phyloP scores from a whole-genome alignment of 345 rosid genomes.

The Nephelium lappaceum region DNA sequence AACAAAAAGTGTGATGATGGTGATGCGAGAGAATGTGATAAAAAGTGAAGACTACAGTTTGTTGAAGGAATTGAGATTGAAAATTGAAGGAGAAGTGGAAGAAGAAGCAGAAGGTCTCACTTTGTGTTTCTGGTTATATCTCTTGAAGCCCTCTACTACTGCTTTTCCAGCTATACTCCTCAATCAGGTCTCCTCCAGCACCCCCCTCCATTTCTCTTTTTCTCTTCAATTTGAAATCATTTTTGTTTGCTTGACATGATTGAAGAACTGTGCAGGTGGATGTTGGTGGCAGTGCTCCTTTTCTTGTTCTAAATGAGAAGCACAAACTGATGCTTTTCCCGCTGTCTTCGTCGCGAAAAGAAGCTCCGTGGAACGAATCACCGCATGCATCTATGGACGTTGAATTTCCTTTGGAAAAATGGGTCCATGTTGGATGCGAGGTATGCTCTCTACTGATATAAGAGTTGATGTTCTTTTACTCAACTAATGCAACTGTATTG shows the following conservation, averaged over 20 bases:
- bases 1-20: constrained; percentile 30
- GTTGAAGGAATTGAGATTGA: constrained; percentile 51
- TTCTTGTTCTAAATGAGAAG: constrained; percentile 64
- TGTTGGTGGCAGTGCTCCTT: constrained; percentile 51
- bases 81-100: constrained; percentile 41
- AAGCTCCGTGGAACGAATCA: constrained; percentile 46
- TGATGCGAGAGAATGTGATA: constrained; percentile 46
- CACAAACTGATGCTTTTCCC: constrained; percentile 64
- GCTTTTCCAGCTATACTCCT: constrained; percentile 53
- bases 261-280: constrained; percentile 44
- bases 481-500: neutral
- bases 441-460: constrained; percentile 29
- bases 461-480: neutral
- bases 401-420: constrained; percentile 59
- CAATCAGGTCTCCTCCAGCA: constrained; percentile 74
- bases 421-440: constrained; percentile 84
- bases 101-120: constrained; percentile 43
- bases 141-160: constrained; percentile 41
- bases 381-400: constrained; percentile 39
- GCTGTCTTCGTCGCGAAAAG: constrained; percentile 39
- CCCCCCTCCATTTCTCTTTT: neutral
- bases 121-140: constrained; percentile 73
- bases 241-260: too few species aligned
- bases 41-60: constrained; percentile 41
- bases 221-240: too few species aligned